These are phyloP conservation scores for Cladosporium sp. DNA, from an alignment of 2,329 filamentous ascomycete genomes.

Conservation along the genomic window DNA sequence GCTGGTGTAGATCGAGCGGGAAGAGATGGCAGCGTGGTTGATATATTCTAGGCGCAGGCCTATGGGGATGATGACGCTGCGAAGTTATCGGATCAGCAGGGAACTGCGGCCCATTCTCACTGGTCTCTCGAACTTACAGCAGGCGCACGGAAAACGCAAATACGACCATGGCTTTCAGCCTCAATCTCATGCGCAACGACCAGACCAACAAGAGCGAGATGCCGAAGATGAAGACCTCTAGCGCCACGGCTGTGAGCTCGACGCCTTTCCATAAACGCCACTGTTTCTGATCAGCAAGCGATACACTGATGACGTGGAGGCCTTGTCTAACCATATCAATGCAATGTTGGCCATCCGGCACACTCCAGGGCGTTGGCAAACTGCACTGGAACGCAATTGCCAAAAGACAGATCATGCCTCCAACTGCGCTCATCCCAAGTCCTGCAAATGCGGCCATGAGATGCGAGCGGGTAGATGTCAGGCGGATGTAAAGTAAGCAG, in stretches of 20 bases:
- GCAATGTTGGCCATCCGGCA: slow-evolving; percentile 22
- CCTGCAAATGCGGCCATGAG: slow-evolving; percentile 26
- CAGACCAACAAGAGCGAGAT: slow-evolving; percentile 31
- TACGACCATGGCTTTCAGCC: slow-evolving; percentile 29
- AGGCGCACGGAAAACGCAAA: slow-evolving; percentile 31
- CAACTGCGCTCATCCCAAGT: slow-evolving; percentile 20
- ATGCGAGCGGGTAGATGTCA: slow-evolving; percentile 26
- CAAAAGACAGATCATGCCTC: slow-evolving; percentile 24
- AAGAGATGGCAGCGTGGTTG: slow-evolving; percentile 5
- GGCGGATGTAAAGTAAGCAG: slow-evolving; percentile 31
- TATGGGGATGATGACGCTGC: slow-evolving; percentile 13
- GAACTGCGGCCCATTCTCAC: neutral
- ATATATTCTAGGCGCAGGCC: slow-evolving; percentile 16
- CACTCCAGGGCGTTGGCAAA: slow-evolving; percentile 31
- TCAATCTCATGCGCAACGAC: slow-evolving; percentile 32
- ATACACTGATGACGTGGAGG: neutral
- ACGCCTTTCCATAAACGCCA: slow-evolving; percentile 27
- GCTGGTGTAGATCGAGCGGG: slow-evolving; percentile 22
- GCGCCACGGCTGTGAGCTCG: slow-evolving; percentile 24
- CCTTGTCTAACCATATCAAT: slow-evolving; percentile 20
- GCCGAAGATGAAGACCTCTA: slow-evolving; percentile 30
- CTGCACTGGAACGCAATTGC: slow-evolving; percentile 30
- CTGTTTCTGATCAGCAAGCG: neutral
- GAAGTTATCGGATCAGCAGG: neutral
- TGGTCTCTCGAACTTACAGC: slow-evolving; percentile 23